Conservation (phyloP, 345 rosid species). For the Aegle marmelos region DNA sequence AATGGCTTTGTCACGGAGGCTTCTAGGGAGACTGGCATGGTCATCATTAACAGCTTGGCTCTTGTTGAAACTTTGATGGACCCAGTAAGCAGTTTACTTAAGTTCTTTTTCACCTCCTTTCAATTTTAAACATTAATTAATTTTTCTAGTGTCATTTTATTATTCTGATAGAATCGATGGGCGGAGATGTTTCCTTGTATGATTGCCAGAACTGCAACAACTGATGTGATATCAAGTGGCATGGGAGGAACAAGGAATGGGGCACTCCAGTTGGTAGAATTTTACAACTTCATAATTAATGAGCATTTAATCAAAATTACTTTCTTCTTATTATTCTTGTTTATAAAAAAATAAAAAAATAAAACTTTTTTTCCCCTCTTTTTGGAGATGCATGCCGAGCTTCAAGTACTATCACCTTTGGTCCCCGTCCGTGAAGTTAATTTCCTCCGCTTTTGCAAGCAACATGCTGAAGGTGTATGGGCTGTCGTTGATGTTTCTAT, state of each 20-base stretch:
- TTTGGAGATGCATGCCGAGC: constrained; percentile 83
- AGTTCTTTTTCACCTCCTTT: neutral
- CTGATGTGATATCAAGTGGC: constrained; percentile 75
- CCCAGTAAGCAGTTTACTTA: constrained; percentile 45
- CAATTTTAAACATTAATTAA: neutral
- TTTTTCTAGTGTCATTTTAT: neutral
- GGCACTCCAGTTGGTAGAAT: constrained; percentile 79
- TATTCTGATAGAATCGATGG: constrained; percentile 67
- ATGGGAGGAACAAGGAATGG: constrained; percentile 94
- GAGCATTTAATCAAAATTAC: neutral
- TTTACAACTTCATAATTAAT: neutral
- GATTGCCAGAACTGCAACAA: constrained; percentile 74
- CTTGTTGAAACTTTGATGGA: constrained; percentile 94
- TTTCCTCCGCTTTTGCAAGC: constrained; percentile 91
- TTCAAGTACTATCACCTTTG: constrained; percentile 83
- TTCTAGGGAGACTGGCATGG: constrained; percentile 79
- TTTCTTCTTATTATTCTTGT: neutral
- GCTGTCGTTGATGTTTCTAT: constrained; percentile 94
- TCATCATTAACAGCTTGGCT: constrained; percentile 83
- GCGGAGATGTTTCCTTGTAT: constrained; percentile 95
- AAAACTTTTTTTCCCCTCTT: neutral
- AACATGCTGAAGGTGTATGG: constrained; percentile 92
- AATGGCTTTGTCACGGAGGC: constrained; percentile 77
- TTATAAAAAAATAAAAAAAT: too few relatives aligned
- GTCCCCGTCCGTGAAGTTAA: constrained; percentile 89